These are phyloP conservation scores for Claviceps maximensis DNA, from an alignment of 2,329 filamentous ascomycete species.

Conservation along the genomic window DNA sequence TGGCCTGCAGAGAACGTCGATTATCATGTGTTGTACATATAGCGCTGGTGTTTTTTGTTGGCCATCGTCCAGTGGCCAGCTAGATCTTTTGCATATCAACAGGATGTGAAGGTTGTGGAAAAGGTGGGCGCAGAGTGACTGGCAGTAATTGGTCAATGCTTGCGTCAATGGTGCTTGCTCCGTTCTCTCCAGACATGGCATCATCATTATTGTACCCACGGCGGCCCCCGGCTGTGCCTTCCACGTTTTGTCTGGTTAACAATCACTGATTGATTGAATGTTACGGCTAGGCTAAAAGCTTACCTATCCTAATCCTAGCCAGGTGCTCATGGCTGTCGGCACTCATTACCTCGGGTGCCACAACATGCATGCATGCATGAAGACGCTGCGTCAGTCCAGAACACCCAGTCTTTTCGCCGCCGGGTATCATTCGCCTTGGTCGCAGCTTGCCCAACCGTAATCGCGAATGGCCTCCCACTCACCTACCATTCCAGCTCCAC, in stretches of 20 bases:
- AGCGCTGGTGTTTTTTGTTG: background rate
- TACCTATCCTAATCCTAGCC: no score
- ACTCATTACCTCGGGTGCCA: background rate
- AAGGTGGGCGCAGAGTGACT: background rate
- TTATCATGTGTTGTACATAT: background rate
- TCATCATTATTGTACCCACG: background rate
- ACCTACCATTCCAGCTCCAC: background rate
- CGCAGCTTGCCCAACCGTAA: constrained; percentile 1
- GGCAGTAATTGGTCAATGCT: background rate
- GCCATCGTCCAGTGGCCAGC: no score
- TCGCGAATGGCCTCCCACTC: constrained; percentile 7
- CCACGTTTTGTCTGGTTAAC: background rate
- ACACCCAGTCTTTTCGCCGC: background rate
- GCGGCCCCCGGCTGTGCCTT: background rate
- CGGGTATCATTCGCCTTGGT: background rate
- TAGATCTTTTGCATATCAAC: background rate
- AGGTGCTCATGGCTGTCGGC: background rate
- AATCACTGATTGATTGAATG: no score
- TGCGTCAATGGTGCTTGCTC: background rate
- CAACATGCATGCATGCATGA: no score
- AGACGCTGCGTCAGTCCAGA: background rate
- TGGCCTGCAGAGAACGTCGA: background rate
- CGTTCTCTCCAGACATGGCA: no score
- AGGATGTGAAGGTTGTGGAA: background rate
- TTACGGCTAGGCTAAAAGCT: no score